Evolutionary conservation across 2,329 filamentous ascomycete genomes (phyloP), one percentile per base, ranked within the genome.

Genomic region (Biscogniauxia sp.): DNA sequence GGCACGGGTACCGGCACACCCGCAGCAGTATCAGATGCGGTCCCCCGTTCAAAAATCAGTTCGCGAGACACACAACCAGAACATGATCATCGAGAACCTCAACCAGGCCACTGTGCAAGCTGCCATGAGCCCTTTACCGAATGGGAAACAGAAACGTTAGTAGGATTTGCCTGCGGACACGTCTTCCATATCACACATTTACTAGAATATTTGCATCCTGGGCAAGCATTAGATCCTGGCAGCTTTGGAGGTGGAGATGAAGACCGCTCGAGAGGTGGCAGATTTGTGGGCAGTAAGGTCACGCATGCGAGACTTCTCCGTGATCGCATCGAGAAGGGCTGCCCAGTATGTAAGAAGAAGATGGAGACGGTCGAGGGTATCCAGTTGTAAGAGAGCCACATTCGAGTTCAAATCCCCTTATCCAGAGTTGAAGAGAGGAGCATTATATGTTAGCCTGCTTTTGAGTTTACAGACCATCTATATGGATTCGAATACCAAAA

Each of bases 231-330:
- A 5, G 84, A 88, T 59, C 65, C 61, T 1, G 56, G 26, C 51
- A 61, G 62, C 52, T 49, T 58, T 17, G 59, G 68, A 28, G 59
- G 55, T 32, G 58, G 75, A 2, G 75, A 77, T 50, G 77, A 80
- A 41, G 78, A 75, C 17, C 72, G 76, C 11, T 73, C 78, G 17
- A 75, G 74, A 58, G 74, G 76, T 25, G 82, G 84, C 7, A 82
- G 88, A 59, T 91, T 89, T 57, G 87, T 98, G 6, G 91, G 92
- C 0, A 86, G 89, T 28, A 97, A 97, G 76, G 92, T 97, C 26
- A 95, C 91, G 65, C 91, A 92, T 72, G 93, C 93, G 49, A 84
- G 92, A 64, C 74, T 97, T 58, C 76, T 97, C 61, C 83, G 88
- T 66, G 90, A 93, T 69, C 86, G 86, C 62, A 82, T 94, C 41